A percentile compares a stretch with the other conserved stretches of the same genome.
These are phyloP conservation scores for Saprolegnia diclina DNA, from an alignment of 352 stramenopile species.

Conservation along the genomic window DNA sequence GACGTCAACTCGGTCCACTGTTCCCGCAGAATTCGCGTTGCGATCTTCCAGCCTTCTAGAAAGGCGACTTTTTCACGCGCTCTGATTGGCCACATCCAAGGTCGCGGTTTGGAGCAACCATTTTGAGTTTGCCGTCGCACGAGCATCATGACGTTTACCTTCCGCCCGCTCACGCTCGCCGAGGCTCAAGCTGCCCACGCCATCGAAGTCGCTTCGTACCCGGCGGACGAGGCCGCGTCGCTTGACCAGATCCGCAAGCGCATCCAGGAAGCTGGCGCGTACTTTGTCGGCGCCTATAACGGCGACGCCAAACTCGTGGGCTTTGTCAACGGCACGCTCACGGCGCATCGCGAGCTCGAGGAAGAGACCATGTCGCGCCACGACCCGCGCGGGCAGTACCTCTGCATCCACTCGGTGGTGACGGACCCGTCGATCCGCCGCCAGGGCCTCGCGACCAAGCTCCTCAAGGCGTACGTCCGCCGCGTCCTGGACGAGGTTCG, in stretches of 20 bases:
- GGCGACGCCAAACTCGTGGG: constrained; percentile 52
- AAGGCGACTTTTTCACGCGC: too few species aligned
- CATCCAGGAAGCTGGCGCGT: constrained; percentile 68
- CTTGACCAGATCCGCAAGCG: constrained; percentile 75
- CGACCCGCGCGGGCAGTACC: constrained; percentile 52
- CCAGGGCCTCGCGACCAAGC: constrained; percentile 59
- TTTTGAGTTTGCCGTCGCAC: not conserved
- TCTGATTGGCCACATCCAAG: not conserved
- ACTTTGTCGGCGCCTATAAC: constrained; percentile 47
- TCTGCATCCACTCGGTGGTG: constrained; percentile 90
- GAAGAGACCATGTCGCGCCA: constrained; percentile 76
- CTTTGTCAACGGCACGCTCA: constrained; percentile 86
- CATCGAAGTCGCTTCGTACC: constrained; percentile 68
- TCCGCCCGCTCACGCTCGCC: not conserved
- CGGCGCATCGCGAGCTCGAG: constrained; percentile 43
- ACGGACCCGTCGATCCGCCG: constrained; percentile 58
- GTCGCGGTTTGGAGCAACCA: not conserved
- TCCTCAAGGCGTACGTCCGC: constrained; percentile 80
- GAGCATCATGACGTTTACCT: not conserved
- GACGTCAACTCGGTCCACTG: too few species aligned
- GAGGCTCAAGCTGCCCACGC: constrained; percentile 21
- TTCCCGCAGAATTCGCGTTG: too few species aligned
- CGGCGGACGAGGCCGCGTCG: constrained; percentile 78
- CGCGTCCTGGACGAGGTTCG: constrained; percentile 34
- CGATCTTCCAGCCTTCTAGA: too few species aligned